phyloP scores from a whole-genome alignment of 2,329 filamentous ascomycete genomes.

The Colletotrichum cordylinicola region DNA sequence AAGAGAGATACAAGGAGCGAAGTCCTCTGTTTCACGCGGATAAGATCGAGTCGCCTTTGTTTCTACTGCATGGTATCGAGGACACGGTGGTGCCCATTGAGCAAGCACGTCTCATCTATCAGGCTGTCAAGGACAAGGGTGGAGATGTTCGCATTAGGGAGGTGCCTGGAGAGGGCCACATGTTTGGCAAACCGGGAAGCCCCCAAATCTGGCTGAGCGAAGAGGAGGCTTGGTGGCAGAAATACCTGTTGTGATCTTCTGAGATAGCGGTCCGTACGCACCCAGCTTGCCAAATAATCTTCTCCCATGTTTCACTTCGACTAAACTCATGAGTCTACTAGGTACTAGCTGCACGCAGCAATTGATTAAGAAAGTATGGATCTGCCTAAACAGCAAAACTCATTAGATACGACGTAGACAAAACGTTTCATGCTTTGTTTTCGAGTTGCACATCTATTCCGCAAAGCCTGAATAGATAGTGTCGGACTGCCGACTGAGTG shows the following conservation, averaged over 20 bases:
- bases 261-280: no score
- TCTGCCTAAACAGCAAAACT: no score
- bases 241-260: constrained; percentile 35
- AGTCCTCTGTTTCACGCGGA: constrained; percentile 55
- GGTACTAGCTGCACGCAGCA: no score
- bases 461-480: no score
- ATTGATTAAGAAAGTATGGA: no score
- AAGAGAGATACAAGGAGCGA: constrained; percentile 46
- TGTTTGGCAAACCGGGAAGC: constrained; percentile 47
- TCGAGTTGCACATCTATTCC: no score
- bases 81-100: constrained; percentile 65
- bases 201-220: constrained; percentile 44
- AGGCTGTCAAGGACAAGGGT: constrained; percentile 44
- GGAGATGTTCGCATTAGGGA: constrained; percentile 52
- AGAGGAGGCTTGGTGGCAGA: constrained; percentile 54
- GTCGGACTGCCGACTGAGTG: no score
- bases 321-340: no score
- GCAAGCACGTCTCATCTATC: constrained; percentile 59
- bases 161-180: constrained; percentile 56
- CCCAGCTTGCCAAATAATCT: no score
- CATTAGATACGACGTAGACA: no score
- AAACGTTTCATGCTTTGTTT: no score
- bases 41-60: constrained; percentile 53
- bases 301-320: no score
- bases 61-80: constrained; percentile 60